Evolutionary conservation across 176 grass and related monocot species (phyloP).

Genomic region (Musa beccarii): DNA sequence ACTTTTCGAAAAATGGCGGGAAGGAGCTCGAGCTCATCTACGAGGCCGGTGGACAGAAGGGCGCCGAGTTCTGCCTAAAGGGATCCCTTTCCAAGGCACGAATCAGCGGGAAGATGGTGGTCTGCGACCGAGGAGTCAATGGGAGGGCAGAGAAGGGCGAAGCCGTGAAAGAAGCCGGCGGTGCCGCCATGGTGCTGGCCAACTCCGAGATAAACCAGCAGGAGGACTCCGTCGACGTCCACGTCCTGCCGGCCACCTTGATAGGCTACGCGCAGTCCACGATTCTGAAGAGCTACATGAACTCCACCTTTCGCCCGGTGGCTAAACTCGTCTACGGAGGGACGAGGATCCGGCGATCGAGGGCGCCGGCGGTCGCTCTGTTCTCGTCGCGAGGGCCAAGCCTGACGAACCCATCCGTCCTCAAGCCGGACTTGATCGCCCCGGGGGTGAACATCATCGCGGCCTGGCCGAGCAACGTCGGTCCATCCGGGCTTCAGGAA

Average conservation of each 20-base stretch:
- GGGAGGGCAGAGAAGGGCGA: constrained; percentile 69
- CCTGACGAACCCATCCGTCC: constrained; percentile 61
- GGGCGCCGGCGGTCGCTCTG: constrained; percentile 51
- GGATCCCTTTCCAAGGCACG: constrained; percentile 39
- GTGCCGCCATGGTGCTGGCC: constrained; percentile 59
- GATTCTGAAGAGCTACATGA: constrained; percentile 62
- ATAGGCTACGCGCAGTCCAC: constrained; percentile 50
- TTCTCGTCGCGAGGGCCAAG: constrained; percentile 78
- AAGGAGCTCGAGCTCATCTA: constrained; percentile 62
- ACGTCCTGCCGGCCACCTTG: constrained; percentile 58
- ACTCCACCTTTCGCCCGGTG: constrained; percentile 29
- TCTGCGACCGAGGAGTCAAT: constrained; percentile 67
- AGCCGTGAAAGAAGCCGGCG: constrained; percentile 51
- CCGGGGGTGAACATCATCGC: constrained; percentile 93
- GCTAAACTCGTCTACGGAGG: constrained; percentile 52
- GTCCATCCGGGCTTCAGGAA: constrained; percentile 50
- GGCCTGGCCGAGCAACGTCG: constrained; percentile 61
- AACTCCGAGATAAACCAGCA: constrained; percentile 69
- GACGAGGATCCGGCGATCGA: constrained; percentile 39
- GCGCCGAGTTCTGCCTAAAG: constrained; percentile 55
- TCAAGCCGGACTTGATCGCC: constrained; percentile 73
- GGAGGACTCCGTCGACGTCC: constrained; percentile 78
- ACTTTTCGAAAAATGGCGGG: constrained; percentile 54
- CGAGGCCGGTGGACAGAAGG: constrained; percentile 35
- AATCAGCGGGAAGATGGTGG: constrained; percentile 70